Evolutionary conservation across 2,329 filamentous ascomycete species (phyloP).

Genomic region (Thelonectria rubi): DNA sequence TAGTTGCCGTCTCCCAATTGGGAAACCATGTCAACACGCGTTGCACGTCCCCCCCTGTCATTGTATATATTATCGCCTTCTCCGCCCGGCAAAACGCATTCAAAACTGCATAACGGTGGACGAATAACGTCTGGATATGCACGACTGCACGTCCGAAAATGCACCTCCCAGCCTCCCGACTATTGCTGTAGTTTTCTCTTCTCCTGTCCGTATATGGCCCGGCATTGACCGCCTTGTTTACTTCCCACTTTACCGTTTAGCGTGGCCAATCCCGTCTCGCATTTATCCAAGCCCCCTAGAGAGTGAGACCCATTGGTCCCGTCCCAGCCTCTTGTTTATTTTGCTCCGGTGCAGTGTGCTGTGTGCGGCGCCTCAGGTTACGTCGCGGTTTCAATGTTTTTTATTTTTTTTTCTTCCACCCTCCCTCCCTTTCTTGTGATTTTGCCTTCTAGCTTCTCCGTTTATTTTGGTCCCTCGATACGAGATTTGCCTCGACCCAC

Average conservation of each 20-base stretch:
- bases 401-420: slow-evolving; percentile 15
- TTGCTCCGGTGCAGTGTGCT: slow-evolving; percentile 13
- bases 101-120: slow-evolving; percentile 24
- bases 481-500: slow-evolving; percentile 35
- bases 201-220: slow-evolving; percentile 8
- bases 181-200: slow-evolving; percentile 18
- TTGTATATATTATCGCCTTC: slow-evolving; percentile 32
- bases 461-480: slow-evolving; percentile 32
- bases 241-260: slow-evolving; percentile 7
- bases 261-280: slow-evolving; percentile 7
- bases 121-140: slow-evolving; percentile 22
- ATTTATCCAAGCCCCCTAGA: slow-evolving; percentile 4
- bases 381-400: slow-evolving; percentile 28
- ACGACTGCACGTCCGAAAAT: slow-evolving; percentile 14
- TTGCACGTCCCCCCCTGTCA: slow-evolving; percentile 40
- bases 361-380: slow-evolving; percentile 21
- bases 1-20: slow-evolving; percentile 42
- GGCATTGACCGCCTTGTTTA: slow-evolving; percentile 23
- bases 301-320: slow-evolving; percentile 12
- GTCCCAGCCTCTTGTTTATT: slow-evolving; percentile 22
- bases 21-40: slow-evolving; percentile 50
- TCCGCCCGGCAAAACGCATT: slow-evolving; percentile 25
- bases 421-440: not conserved
- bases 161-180: slow-evolving; percentile 25
- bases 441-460: slow-evolving; percentile 13